Evolutionary conservation across 2,329 filamentous ascomycete species (phyloP).

Genomic region (Phoma herbarum): DNA sequence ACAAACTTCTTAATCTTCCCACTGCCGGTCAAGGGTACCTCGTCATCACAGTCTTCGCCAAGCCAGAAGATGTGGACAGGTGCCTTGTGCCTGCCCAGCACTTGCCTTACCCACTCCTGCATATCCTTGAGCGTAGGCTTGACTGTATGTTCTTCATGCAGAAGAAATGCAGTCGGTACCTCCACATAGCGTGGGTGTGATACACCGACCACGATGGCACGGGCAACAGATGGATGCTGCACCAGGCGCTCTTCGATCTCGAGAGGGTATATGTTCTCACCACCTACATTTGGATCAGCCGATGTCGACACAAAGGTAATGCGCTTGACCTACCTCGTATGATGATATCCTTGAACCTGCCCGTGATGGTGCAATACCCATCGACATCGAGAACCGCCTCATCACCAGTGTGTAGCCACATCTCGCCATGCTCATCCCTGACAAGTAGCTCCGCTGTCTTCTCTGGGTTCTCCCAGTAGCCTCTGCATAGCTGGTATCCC

Average conservation of each 20-base stretch:
- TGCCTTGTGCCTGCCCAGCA: constrained; percentile 58
- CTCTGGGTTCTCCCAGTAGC: constrained; percentile 72
- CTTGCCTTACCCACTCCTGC: constrained; percentile 50
- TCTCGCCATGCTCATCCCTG: constrained; percentile 67
- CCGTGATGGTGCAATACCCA: constrained; percentile 75
- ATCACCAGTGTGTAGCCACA: constrained; percentile 53
- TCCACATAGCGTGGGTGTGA: constrained; percentile 77
- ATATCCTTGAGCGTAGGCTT: constrained; percentile 47
- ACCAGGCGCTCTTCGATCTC: constrained; percentile 79
- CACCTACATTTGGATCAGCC: constrained; percentile 35
- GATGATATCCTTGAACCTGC: constrained; percentile 81
- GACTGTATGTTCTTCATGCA: constrained; percentile 31
- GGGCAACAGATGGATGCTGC: constrained; percentile 67
- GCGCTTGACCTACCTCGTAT: constrained; percentile 64
- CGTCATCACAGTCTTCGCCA: constrained; percentile 58
- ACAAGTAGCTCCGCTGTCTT: constrained; percentile 78
- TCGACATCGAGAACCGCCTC: constrained; percentile 52
- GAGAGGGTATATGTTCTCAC: constrained; percentile 66
- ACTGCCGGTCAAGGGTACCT: constrained; percentile 55
- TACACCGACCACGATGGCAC: constrained; percentile 75
- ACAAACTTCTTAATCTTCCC: constrained; percentile 58
- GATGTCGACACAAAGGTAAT: not conserved
- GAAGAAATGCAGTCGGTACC: constrained; percentile 72
- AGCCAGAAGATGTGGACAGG: constrained; percentile 80
- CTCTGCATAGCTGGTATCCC: constrained; percentile 76